Base-by-base conservation (phyloP, 2,329 filamentous ascomycete genomes). In the Fusarium sterilihyphosum region DNA sequence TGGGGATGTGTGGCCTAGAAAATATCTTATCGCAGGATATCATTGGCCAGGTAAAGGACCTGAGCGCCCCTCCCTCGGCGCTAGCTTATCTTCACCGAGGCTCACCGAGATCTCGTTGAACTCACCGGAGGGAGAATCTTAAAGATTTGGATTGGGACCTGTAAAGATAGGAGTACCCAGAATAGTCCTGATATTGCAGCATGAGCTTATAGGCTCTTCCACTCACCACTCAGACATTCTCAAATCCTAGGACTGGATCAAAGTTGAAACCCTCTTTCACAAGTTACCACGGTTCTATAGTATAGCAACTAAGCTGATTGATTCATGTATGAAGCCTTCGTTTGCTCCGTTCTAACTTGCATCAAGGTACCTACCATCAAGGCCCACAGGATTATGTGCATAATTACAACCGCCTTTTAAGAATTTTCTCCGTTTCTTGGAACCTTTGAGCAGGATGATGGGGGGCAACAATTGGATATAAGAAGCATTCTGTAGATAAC, bases 1-100 rank as follows among this genome's bases (percentile, higher is more conserved):
- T 79, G 80, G 80, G 73, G 77, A 77, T 62, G 67, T 65, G 41
- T 29, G 60, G 58, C 54, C 31, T 49, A 54, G 57, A 78, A 78
- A 70, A 69, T 67, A 47, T 71, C 77, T 80, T 80, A 82, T 82
- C 79, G 76, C 61, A 20, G 8, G 0, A 6, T 22, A 8, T 71
- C 33, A 81, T 81, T 82, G 80, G 80, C 6, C 35, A 53, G 14
- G n/a, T 18, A 18, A 18, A 18, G n/a, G 16, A 22, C 38, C 22
- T 18, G 24, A 35, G 29, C 3, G 38, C 35, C 49, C 49, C 31
- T 56, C 33, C 14, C 16, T 35, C 31, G 44, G 60, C 60, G 41
- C 72, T 57, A 54, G 46, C 58, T 72, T 63, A 67, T 74, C 67
- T 46, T 73, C 72, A 65, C 71, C 65, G 61, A 75, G 38, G 26